Evolutionary conservation across 2,329 filamentous ascomycete genomes (phyloP).

Genomic region (Furcasterigmium sp.): DNA sequence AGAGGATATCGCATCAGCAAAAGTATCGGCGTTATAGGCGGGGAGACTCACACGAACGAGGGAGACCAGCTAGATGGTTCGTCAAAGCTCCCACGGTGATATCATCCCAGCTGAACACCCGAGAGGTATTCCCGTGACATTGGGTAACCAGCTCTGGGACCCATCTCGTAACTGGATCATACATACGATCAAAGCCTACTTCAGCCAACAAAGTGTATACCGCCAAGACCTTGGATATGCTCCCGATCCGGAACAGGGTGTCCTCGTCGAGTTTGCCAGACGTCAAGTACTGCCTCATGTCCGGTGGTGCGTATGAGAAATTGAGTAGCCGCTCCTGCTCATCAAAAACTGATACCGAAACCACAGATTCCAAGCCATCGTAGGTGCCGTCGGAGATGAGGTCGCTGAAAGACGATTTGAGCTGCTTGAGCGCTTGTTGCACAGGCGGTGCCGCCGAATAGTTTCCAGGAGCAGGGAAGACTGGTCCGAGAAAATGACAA

Average conservation of each 20-base stretch:
- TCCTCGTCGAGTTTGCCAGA: constrained; percentile 18
- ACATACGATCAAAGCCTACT: constrained; percentile 14
- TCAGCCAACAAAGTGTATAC: constrained; percentile 18
- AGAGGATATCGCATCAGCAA: background rate
- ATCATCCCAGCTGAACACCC: constrained; percentile 12
- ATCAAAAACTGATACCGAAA: background rate
- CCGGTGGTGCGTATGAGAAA: background rate
- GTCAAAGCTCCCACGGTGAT: constrained; percentile 16
- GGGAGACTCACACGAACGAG: constrained; percentile 6
- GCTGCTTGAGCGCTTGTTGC: background rate
- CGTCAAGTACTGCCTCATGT: constrained; percentile 6
- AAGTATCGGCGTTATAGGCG: background rate
- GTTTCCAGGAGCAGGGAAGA: background rate
- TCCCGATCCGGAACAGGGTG: constrained; percentile 28
- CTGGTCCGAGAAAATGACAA: background rate
- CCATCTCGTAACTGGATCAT: constrained; percentile 18
- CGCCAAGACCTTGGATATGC: constrained; percentile 27
- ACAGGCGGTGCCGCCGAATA: background rate
- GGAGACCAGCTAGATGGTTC: constrained; percentile 14
- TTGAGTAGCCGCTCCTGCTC: background rate
- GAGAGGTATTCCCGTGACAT: background rate
- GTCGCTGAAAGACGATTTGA: background rate
- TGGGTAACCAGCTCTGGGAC: constrained; percentile 16
- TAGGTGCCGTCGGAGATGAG: background rate
- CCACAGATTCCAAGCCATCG: background rate